Evolutionary conservation across 257 asterid species (phyloP).

Genomic region (Primulina tabacum): DNA sequence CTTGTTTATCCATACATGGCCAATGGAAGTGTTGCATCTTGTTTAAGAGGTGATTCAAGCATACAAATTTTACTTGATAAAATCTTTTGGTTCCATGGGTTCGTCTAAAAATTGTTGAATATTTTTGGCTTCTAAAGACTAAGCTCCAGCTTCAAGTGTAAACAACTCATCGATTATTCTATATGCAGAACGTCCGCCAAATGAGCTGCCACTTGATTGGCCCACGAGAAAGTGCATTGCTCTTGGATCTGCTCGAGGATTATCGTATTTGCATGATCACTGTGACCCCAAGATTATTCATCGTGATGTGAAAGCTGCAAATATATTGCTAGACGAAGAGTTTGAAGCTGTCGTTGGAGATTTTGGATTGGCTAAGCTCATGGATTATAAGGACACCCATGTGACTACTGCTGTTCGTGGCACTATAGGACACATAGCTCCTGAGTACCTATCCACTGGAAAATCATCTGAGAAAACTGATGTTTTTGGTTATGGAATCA

Average conservation of each 20-base stretch:
- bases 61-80: neutral
- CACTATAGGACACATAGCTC: conserved; percentile 60
- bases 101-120: neutral
- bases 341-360: conserved; percentile 64
- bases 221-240: conserved; percentile 49
- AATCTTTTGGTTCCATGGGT: neutral
- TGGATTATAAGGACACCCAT: conserved; percentile 58
- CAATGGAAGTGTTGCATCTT: conserved; percentile 60
- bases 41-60: conserved; percentile 45
- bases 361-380: conserved; percentile 58
- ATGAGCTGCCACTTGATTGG: conserved; percentile 54
- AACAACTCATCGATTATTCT: conserved; percentile 12
- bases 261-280: conserved; percentile 54
- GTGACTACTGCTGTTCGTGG: conserved; percentile 68
- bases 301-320: conserved; percentile 59
- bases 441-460: conserved; percentile 57
- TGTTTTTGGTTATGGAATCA: conserved; percentile 56
- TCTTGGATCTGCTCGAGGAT: conserved; percentile 54
- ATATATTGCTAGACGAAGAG: conserved; percentile 53
- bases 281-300: conserved; percentile 61
- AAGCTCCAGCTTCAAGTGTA: neutral
- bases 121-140: neutral
- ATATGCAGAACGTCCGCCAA: conserved; percentile 45
- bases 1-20: conserved; percentile 64
- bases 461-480: conserved; percentile 60